These are phyloP conservation scores for Triticum monococcum DNA, from an alignment of 176 grass and related monocot species.

Conservation along the genomic window DNA sequence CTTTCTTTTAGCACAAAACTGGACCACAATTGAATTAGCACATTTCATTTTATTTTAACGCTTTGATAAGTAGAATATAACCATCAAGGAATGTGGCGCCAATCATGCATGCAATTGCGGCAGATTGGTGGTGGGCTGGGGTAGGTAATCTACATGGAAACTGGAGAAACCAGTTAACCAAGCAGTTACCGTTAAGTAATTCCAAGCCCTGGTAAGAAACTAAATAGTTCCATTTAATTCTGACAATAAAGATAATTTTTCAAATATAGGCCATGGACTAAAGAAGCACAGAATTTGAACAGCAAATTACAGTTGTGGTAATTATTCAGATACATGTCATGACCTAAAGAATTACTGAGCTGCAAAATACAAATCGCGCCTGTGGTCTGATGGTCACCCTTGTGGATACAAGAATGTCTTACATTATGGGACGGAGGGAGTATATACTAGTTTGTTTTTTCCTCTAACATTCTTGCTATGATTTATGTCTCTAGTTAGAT, in stretches of 20 bases:
- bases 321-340: not conserved
- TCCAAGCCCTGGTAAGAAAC: slow-evolving; percentile 4
- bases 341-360: not conserved
- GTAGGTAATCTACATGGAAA: not conserved
- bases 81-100: not conserved
- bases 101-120: not conserved
- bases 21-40: not conserved
- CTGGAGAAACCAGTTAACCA: not conserved
- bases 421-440: too few species aligned
- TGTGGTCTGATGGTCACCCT: not conserved
- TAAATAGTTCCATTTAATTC: not conserved
- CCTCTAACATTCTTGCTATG: not conserved
- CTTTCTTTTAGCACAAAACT: not conserved
- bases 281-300: not conserved
- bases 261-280: not conserved
- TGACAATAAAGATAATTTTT: not conserved
- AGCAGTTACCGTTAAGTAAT: not conserved
- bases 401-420: not conserved
- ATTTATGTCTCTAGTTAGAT: slow-evolving; percentile 9
- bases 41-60: not conserved
- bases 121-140: not conserved
- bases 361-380: not conserved
- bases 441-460: not conserved
- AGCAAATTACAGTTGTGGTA: not conserved
- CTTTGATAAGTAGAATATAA: not conserved